A percentile compares a stretch with the other conserved stretches of the same genome.
These are phyloP conservation scores for Pythium insidiosum DNA, from an alignment of 352 stramenopile species.

Conservation along the genomic window DNA sequence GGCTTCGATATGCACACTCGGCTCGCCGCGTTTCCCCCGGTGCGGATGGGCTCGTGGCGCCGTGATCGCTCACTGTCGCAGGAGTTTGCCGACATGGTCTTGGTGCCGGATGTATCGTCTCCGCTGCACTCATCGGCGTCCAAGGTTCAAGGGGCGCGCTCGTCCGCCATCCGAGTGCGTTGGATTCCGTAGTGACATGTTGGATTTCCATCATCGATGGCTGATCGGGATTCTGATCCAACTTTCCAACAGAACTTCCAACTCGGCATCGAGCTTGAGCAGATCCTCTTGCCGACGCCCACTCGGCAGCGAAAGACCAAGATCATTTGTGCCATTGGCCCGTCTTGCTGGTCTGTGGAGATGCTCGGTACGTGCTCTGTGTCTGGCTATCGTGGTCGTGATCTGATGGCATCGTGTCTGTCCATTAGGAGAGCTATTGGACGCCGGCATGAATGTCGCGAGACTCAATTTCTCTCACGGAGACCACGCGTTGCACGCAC, in stretches of 20 bases:
- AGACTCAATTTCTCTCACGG: slow-evolving; percentile 99
- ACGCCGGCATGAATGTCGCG: slow-evolving; percentile 96
- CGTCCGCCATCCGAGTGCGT: too few species aligned
- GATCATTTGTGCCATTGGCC: slow-evolving; percentile 99
- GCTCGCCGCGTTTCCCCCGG: slow-evolving; percentile 32
- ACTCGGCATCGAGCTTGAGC: slow-evolving; percentile 56
- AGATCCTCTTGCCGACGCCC: slow-evolving; percentile 56
- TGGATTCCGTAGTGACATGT: too few species aligned
- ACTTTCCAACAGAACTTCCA: slow-evolving; percentile 62
- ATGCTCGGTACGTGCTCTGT: slow-evolving; percentile 85
- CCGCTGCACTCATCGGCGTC: too few species aligned
- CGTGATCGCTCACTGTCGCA: slow-evolving; percentile 53
- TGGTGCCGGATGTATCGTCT: slow-evolving; percentile 18
- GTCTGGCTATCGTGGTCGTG: neutral
- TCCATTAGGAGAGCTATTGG: slow-evolving; percentile 54
- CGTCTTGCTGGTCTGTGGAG: slow-evolving; percentile 93
- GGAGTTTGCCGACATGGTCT: slow-evolving; percentile 45
- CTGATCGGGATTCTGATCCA: too few species aligned
- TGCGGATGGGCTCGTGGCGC: slow-evolving; percentile 61
- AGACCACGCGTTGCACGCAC: slow-evolving; percentile 91
- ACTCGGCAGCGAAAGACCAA: slow-evolving; percentile 90
- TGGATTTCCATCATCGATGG: too few species aligned
- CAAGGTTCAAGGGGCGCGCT: neutral
- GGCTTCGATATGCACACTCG: too few species aligned
- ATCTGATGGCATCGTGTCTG: slow-evolving; percentile 1